Evolutionary conservation across 202 grass and related monocot genomes (phyloP), one percentile per base, ranked within the genome.

Genomic region (Bolboschoenoplectus hybrid): DNA sequence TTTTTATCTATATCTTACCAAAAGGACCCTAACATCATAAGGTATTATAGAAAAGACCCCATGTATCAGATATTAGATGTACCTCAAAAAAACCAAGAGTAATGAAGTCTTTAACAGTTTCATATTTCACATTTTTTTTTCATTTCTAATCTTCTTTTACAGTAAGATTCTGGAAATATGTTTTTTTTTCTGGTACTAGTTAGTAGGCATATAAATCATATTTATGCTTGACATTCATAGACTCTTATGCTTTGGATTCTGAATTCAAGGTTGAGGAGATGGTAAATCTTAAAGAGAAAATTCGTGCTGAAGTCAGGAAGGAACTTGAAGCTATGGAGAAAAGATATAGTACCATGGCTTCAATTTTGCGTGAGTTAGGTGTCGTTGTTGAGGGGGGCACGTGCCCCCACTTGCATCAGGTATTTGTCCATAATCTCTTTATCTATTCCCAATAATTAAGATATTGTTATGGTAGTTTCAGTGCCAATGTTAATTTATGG

Each of bases 321-420:
- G 89, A 96, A 41, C 93, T 98, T 4, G 97, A 98, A 85, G 83
- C 57, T 70, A 79, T 94, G 66, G 97, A 94, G 88, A 87, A 75
- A 61, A 84, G 58, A 87, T 90, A 87, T 57, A 77, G 34, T 12
- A 86, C 92, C 66, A 92, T 95, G 89, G 72, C 82, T 68, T 96
- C 97, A 62, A 85, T 98, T 77, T 88, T 98, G 85, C 68, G 87
- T 13, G 88, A 61, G 14, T 83, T 98, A 81, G 93, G 89, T 63
- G 89, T 98, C 14, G 45, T 82, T 86, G 87, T 92, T 80, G 80
- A 88, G 87, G 89, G 90, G 34, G 89, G 90, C 6, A 14, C 41
- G 7, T 86, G 58, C 81, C 86, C 89, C 9, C 74, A 55, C 60
- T 52, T 78, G 34, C 68, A 56, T 70, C 82, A 98, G 91, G 97